Evolutionary conservation across 768 basidiomycete genomes (phyloP).

Genomic region (Termitomyces sp.): DNA sequence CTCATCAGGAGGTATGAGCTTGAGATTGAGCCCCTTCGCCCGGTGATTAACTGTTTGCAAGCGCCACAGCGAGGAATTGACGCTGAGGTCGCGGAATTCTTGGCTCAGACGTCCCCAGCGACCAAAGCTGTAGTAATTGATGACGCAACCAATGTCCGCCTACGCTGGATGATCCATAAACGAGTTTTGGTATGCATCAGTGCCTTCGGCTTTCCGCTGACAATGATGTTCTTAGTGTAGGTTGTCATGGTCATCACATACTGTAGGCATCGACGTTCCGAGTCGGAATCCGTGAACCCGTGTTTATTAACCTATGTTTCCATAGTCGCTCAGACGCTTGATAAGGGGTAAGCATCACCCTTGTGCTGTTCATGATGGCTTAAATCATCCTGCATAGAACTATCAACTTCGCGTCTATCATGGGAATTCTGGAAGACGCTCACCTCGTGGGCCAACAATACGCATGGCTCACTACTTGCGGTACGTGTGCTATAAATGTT

Average conservation of each 20-base stretch:
- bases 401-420: slow-evolving; percentile 42
- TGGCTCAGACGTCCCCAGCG: slow-evolving; percentile 23
- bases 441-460: slow-evolving; percentile 45
- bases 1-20: slow-evolving; percentile 13
- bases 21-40: background rate
- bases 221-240: slow-evolving; percentile 11
- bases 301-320: background rate
- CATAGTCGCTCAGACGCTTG: slow-evolving; percentile 38
- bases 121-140: slow-evolving; percentile 29
- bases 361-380: background rate
- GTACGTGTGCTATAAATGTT: slow-evolving; percentile 18
- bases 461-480: slow-evolving; percentile 43
- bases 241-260: slow-evolving; percentile 43
- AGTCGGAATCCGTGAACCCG: background rate
- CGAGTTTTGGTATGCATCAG: slow-evolving; percentile 30
- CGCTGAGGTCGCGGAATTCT: slow-evolving; percentile 41
- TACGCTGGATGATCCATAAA: slow-evolving; percentile 43
- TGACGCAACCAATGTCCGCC: slow-evolving; percentile 34
- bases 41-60: background rate
- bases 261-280: slow-evolving; percentile 22
- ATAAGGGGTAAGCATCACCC: slow-evolving; percentile 35
- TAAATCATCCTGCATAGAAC: slow-evolving; percentile 21
- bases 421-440: slow-evolving; percentile 40
- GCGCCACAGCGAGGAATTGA: slow-evolving; percentile 30
- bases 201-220: background rate